These are phyloP conservation scores for Drosera capensis DNA, from an alignment of 148 eudicot species.

Conservation along the genomic window DNA sequence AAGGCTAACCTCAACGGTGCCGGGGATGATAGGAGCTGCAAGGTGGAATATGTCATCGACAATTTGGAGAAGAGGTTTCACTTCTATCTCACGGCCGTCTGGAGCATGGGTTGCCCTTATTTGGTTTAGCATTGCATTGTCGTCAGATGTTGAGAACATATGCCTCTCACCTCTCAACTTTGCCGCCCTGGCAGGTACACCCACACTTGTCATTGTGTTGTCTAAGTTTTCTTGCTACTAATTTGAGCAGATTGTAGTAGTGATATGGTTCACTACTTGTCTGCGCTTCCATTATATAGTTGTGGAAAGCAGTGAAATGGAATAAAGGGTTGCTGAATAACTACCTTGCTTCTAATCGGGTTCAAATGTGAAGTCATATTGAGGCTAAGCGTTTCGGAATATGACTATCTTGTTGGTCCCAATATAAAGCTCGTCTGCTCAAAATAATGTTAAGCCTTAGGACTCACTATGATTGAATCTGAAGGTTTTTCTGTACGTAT, in stretches of 20 bases:
- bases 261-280: neutral
- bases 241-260: conserved; percentile 1
- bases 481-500: too few relatives aligned
- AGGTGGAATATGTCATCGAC: conserved; percentile 52
- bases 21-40: conserved; percentile 19
- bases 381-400: conserved; percentile 15
- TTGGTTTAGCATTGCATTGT: conserved; percentile 49
- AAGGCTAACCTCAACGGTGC: conserved; percentile 11
- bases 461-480: too few relatives aligned
- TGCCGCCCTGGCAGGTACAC: conserved; percentile 17
- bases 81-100: conserved; percentile 49
- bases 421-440: conserved; percentile 9
- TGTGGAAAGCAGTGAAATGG: conserved; percentile 9
- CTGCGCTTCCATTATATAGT: conserved; percentile 10
- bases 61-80: conserved; percentile 37
- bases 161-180: conserved; percentile 25
- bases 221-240: neutral
- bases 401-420: conserved; percentile 4
- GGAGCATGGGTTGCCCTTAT: conserved; percentile 45
- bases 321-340: conserved; percentile 25
- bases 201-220: conserved; percentile 15
- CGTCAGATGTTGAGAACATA: conserved; percentile 49
- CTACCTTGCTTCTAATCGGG: conserved; percentile 50
- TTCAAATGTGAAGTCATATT: neutral
- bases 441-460: neutral